Conservation (phyloP, 1,139 yeast species). For the Hanseniaspora sp. region DNA sequence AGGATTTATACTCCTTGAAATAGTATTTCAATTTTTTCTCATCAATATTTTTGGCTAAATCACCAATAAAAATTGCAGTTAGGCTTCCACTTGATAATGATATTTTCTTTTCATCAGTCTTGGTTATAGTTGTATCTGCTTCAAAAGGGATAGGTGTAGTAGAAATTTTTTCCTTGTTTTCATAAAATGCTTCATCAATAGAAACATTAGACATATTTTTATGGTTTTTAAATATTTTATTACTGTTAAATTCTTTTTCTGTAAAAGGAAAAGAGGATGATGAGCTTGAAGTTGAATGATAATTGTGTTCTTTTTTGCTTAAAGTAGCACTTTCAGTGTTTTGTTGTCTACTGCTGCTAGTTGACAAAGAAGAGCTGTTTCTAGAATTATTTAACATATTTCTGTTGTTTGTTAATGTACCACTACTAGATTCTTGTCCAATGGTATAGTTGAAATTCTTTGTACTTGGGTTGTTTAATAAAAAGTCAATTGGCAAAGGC, state of each 20-base stretch:
- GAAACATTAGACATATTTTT: background rate
- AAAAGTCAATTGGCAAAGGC: no score
- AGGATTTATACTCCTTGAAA: constrained; percentile 33
- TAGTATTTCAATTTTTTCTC: constrained; percentile 32
- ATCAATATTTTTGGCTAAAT: constrained; percentile 33
- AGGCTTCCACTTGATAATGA: background rate
- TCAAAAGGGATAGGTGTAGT: background rate
- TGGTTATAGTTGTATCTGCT: background rate
- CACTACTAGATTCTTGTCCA: no score
- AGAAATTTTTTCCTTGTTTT: background rate
- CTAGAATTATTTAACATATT: background rate
- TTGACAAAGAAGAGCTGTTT: background rate
- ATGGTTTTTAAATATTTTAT: background rate
- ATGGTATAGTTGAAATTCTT: no score
- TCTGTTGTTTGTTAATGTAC: no score
- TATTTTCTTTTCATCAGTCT: background rate
- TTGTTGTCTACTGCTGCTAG: background rate
- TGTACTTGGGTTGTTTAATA: no score
- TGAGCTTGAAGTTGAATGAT: constrained; percentile 1
- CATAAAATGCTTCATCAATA: background rate
- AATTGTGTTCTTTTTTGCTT: background rate
- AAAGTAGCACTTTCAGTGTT: background rate
- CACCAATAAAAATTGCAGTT: constrained; percentile 42
- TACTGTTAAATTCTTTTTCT: constrained; percentile 8
- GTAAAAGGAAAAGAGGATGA: constrained; percentile 15